Conservation (phyloP, 2,329 filamentous ascomycete genomes). For the Phialophora tarda region DNA sequence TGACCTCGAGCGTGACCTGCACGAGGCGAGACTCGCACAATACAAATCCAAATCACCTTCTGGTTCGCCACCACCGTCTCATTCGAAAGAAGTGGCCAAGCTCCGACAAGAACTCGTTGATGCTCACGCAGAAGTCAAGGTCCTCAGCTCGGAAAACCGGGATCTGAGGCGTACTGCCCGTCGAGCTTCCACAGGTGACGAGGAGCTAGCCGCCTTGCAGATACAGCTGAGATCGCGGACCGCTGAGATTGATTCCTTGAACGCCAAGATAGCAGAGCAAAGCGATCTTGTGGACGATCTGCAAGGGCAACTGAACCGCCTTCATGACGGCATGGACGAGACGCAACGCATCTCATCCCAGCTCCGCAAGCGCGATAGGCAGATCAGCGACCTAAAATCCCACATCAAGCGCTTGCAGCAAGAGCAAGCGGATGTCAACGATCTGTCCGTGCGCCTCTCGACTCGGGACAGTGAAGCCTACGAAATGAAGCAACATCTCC, state of each 20-base stretch:
- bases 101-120: conserved; percentile 66
- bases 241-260: conserved; percentile 67
- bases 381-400: conserved; percentile 59
- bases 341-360: conserved; percentile 72
- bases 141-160: conserved; percentile 58
- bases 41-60: conserved; percentile 57
- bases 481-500: conserved; percentile 63
- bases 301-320: conserved; percentile 55
- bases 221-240: conserved; percentile 55
- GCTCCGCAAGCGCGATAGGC: conserved; percentile 70
- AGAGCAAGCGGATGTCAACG: conserved; percentile 50
- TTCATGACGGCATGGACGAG: conserved; percentile 61
- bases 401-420: conserved; percentile 68
- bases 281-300: conserved; percentile 66
- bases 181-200: conserved; percentile 50
- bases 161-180: conserved; percentile 60
- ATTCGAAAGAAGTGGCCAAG: conserved; percentile 63
- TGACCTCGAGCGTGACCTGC: conserved; percentile 70
- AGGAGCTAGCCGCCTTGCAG: conserved; percentile 53
- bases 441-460: conserved; percentile 72
- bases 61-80: conserved; percentile 60
- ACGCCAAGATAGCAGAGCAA: conserved; percentile 72
- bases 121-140: conserved; percentile 65
- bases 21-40: conserved; percentile 61
- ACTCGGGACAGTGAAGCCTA: conserved; percentile 71